Conservation (phyloP, 306 rosid genomes). For the Lagenaria siceraria region DNA sequence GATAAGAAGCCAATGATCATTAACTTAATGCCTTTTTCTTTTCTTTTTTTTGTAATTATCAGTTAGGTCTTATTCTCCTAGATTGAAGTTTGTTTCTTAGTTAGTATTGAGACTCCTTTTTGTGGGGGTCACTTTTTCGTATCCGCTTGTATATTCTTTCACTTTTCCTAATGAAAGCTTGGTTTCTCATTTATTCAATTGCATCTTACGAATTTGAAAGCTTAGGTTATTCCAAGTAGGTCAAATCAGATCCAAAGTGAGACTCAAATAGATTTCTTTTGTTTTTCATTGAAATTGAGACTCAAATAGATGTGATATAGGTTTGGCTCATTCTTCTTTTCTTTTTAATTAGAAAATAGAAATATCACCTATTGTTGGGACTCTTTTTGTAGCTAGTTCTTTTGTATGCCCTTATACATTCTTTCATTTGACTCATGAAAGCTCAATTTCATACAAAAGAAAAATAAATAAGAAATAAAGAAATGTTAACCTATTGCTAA, state of each 20-base stretch:
- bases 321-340: neutral
- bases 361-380: neutral
- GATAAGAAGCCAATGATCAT: neutral
- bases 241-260: neutral
- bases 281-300: neutral
- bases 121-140: neutral
- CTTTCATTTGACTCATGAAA: neutral
- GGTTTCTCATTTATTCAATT: neutral
- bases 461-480: too few species aligned
- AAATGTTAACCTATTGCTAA: neutral
- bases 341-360: neutral
- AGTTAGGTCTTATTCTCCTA: neutral
- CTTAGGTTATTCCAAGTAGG: neutral
- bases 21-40: neutral
- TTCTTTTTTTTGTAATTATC: neutral
- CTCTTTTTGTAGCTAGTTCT: neutral
- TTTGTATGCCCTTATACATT: neutral
- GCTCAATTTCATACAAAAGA: neutral
- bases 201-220: neutral
- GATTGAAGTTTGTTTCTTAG: neutral
- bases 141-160: neutral
- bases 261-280: neutral
- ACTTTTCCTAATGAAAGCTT: neutral
- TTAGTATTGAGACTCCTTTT: neutral
- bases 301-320: neutral